Percentiles rank a stretch among this genome's conserved stretches.
These are phyloP conservation scores for Claviceps sp. DNA, from an alignment of 2,329 filamentous ascomycete genomes.

Conservation along the genomic window DNA sequence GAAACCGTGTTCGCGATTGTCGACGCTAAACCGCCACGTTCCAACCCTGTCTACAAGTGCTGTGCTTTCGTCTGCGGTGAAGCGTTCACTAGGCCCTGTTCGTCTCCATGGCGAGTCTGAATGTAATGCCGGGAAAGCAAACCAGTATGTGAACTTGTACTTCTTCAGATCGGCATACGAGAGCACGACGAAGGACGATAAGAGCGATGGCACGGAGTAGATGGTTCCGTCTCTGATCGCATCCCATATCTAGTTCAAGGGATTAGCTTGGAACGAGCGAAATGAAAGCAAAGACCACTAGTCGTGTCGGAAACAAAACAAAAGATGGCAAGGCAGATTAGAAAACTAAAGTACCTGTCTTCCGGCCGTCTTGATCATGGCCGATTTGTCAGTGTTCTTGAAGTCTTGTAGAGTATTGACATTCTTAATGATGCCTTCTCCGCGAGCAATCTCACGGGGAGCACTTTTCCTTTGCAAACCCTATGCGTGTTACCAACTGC, in stretches of 20 bases:
- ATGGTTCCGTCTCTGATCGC: constrained; percentile 94
- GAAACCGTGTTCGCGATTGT: constrained; percentile 80
- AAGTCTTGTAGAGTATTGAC: constrained; percentile 94
- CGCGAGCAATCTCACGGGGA: constrained; percentile 60
- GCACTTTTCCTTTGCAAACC: constrained; percentile 41
- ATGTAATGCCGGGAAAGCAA: constrained; percentile 86
- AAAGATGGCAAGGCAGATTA: background rate
- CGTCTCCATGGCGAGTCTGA: constrained; percentile 75
- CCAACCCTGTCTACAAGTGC: constrained; percentile 70
- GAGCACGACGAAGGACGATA: constrained; percentile 78
- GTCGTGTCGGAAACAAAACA: background rate
- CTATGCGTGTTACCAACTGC: background rate
- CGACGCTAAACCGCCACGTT: constrained; percentile 74
- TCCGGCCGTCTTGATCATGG: constrained; percentile 65
- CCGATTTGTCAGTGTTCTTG: constrained; percentile 64
- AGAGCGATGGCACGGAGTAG: constrained; percentile 82
- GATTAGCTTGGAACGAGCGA: background rate
- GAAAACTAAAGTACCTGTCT: constrained; percentile 44
- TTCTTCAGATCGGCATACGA: constrained; percentile 96
- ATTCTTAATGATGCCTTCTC: constrained; percentile 90
- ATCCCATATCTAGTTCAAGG: constrained; percentile 66
- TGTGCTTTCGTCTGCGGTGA: constrained; percentile 59
- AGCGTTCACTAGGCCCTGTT: constrained; percentile 34
- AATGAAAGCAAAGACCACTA: background rate
- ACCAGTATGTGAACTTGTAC: constrained; percentile 97